A percentile compares a stretch with the other conserved stretches of the same genome.
Conservation (phyloP, 208 protist genomes). For the Angomonas desouzai region DNA sequence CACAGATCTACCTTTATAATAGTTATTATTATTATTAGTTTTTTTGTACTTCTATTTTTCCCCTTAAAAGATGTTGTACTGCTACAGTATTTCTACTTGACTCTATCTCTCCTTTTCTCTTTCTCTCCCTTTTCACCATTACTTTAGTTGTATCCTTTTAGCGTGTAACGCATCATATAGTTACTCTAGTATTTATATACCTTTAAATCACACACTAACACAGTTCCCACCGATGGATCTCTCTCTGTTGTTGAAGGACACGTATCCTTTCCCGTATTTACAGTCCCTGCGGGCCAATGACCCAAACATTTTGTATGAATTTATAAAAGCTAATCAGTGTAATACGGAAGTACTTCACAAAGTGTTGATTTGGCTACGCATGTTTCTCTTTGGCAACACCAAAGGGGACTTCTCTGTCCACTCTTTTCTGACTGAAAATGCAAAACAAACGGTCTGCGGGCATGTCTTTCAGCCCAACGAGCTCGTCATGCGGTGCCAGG, state of each 20-base stretch:
- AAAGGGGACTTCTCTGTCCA: background rate
- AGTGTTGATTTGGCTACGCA: background rate
- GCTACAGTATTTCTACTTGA: too few relatives aligned
- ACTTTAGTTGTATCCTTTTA: background rate
- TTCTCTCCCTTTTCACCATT: background rate
- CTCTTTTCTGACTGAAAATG: background rate
- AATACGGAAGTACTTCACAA: background rate
- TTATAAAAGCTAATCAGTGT: background rate
- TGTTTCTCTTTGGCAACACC: background rate
- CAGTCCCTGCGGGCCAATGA: background rate
- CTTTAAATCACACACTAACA: too few relatives aligned
- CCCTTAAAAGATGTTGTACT: too few relatives aligned
- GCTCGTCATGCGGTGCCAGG: constrained; percentile 79
- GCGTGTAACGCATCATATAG: background rate
- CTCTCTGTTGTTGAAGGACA: background rate
- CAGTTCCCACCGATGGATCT: background rate
- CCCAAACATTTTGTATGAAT: background rate
- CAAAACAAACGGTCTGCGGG: constrained; percentile 42
- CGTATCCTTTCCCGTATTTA: background rate
- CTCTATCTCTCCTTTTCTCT: background rate
- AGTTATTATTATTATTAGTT: too few relatives aligned
- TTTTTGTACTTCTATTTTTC: too few relatives aligned
- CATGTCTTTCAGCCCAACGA: constrained; percentile 41
- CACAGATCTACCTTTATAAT: too few relatives aligned
- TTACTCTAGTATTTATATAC: too few relatives aligned